Conservation (phyloP, 805 yeast genomes). For the Kregervanrija delftensis region DNA sequence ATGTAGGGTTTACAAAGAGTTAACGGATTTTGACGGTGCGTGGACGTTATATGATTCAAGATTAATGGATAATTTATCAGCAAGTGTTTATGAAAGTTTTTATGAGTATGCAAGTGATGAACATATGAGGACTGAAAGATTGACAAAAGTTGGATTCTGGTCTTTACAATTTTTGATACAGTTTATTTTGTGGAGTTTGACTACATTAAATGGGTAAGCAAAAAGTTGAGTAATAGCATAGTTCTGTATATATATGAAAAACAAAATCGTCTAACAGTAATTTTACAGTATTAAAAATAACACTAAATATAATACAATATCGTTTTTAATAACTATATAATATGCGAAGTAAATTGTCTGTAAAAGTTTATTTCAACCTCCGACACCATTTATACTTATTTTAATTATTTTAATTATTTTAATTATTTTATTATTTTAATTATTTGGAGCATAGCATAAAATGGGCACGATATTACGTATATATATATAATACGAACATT, state of each 20-base stretch:
- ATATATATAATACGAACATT: too few species aligned
- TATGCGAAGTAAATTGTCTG: too few species aligned
- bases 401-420: too few species aligned
- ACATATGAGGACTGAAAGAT: slow-evolving; percentile 59
- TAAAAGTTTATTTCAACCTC: too few species aligned
- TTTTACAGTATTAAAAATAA: too few species aligned
- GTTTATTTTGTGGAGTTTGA: slow-evolving; percentile 73
- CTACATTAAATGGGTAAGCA: slow-evolving; percentile 34
- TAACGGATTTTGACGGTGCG: slow-evolving; percentile 85
- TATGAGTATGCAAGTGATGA: slow-evolving; percentile 87
- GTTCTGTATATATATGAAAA: neutral
- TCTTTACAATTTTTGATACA: slow-evolving; percentile 80
- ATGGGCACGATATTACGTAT: too few species aligned
- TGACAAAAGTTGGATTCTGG: slow-evolving; percentile 90
- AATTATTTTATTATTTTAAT: too few species aligned
- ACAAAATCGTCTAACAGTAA: too few species aligned
- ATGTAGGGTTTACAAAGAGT: slow-evolving; percentile 71
- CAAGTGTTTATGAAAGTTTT: slow-evolving; percentile 86
- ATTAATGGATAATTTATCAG: slow-evolving; percentile 85
- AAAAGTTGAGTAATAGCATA: neutral
- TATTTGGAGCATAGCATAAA: too few species aligned
- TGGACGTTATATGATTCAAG: slow-evolving; percentile 94
- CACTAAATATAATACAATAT: too few species aligned
- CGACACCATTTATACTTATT: too few species aligned
- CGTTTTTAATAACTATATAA: too few species aligned